Percentiles rank a stretch among this genome's conserved stretches.
These are phyloP conservation scores for Coprinopsis marcescibilis DNA, from an alignment of 768 basidiomycete species.

Conservation along the genomic window DNA sequence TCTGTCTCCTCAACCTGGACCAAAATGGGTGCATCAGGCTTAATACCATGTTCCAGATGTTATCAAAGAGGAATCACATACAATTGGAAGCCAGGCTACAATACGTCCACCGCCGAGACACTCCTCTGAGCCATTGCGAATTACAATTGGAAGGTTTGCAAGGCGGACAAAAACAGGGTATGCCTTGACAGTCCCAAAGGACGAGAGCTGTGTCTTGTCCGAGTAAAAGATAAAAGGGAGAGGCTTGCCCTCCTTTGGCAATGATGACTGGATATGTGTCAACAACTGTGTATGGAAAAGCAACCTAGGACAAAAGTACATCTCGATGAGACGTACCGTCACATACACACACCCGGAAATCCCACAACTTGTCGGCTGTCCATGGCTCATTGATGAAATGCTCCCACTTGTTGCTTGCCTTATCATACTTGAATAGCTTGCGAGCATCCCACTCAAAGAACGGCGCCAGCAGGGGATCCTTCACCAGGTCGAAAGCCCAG, in stretches of 20 bases:
- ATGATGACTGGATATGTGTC: slow-evolving; percentile 11
- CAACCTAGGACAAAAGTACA: no score
- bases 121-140: slow-evolving; percentile 25
- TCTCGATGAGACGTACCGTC: no score
- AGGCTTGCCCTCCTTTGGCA: slow-evolving; percentile 20
- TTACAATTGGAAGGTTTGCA: slow-evolving; percentile 24
- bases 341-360: no score
- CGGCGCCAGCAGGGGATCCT: no score
- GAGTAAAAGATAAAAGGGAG: slow-evolving; percentile 30
- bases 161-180: slow-evolving; percentile 30
- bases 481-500: no score
- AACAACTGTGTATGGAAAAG: slow-evolving; percentile 4
- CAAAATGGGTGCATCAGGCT: background rate
- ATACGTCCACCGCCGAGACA: slow-evolving; percentile 26
- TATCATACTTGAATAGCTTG: no score
- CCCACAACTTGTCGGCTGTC: no score
- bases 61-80: slow-evolving; percentile 12
- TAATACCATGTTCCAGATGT: background rate
- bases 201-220: slow-evolving; percentile 31
- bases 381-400: no score
- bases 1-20: slow-evolving; percentile 24
- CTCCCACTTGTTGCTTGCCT: no score
- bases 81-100: slow-evolving; percentile 33
- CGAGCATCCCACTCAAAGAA: no score
- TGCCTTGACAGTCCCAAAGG: slow-evolving; percentile 28